Conservation (phyloP, 306 rosid species). For the Trifolium subterraneum region DNA sequence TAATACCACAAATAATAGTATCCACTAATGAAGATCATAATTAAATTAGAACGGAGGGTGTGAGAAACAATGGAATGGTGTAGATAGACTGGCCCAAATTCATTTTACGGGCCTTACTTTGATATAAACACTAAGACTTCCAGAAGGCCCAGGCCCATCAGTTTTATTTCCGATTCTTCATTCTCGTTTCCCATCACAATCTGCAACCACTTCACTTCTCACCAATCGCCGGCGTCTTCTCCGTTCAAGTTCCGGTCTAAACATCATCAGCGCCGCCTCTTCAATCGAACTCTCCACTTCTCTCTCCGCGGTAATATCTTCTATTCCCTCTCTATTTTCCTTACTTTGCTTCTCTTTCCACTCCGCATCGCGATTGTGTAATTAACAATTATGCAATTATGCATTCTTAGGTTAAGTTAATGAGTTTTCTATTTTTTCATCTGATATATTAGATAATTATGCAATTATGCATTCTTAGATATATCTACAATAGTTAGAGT, state of each 20-base stretch:
- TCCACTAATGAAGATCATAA: no score
- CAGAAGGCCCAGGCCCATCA: background rate
- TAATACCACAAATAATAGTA: no score
- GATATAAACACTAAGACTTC: background rate
- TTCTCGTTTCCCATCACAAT: background rate
- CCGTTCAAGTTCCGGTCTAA: background rate
- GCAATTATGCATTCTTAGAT: no score
- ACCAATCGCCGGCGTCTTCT: slow-evolving; percentile 15
- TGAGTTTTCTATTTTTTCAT: no score
- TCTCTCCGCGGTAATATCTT: slow-evolving; percentile 10
- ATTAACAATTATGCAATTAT: background rate
- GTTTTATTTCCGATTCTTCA: background rate
- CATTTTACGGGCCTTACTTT: no score
- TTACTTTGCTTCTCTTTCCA: background rate
- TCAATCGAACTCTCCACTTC: background rate
- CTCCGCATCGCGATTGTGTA: background rate
- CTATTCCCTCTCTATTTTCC: background rate
- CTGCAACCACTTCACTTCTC: background rate
- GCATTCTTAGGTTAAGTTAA: background rate
- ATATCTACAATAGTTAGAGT: background rate
- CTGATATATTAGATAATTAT: background rate
- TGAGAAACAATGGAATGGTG: no score
- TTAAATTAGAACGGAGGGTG: no score
- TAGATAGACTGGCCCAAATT: background rate
- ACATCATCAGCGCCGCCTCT: background rate